Evolutionary conservation across 192 early-diverging fungal genomes (phyloP).

Genomic region (Piromyces finnis): DNA sequence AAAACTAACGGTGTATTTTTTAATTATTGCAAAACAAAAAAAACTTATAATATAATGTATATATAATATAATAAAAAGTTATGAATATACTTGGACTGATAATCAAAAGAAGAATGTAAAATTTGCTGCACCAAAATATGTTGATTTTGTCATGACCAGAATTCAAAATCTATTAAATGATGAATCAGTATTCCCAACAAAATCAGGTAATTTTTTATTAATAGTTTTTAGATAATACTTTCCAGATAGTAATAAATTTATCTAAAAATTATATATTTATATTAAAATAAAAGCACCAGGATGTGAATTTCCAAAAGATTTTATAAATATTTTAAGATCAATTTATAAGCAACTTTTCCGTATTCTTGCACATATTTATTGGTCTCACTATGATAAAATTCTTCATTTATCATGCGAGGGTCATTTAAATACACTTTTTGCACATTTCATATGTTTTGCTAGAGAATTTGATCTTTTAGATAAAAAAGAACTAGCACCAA

Average conservation of each 20-base stretch:
- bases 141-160: slow-evolving; percentile 78
- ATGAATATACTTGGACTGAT: slow-evolving; percentile 89
- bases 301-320: slow-evolving; percentile 64
- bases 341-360: slow-evolving; percentile 78
- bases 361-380: slow-evolving; percentile 87
- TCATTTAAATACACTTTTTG: slow-evolving; percentile 91
- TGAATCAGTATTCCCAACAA: slow-evolving; percentile 83
- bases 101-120: slow-evolving; percentile 58
- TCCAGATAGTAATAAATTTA: no score
- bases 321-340: slow-evolving; percentile 37
- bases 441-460: slow-evolving; percentile 84
- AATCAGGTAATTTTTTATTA: slow-evolving; percentile 35
- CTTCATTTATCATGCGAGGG: slow-evolving; percentile 63
- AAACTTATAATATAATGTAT: no score
- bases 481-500: slow-evolving; percentile 68
- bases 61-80: slow-evolving; percentile 19
- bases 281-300: not conserved
- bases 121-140: slow-evolving; percentile 83
- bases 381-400: slow-evolving; percentile 72
- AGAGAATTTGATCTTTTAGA: slow-evolving; percentile 87
- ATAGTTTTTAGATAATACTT: no score
- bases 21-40: no score
- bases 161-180: slow-evolving; percentile 76
- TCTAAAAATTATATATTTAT: no score
- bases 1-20: no score